phyloP scores from a whole-genome alignment of 2,329 filamentous ascomycete genomes.

The Stachybotrys chartarum region DNA sequence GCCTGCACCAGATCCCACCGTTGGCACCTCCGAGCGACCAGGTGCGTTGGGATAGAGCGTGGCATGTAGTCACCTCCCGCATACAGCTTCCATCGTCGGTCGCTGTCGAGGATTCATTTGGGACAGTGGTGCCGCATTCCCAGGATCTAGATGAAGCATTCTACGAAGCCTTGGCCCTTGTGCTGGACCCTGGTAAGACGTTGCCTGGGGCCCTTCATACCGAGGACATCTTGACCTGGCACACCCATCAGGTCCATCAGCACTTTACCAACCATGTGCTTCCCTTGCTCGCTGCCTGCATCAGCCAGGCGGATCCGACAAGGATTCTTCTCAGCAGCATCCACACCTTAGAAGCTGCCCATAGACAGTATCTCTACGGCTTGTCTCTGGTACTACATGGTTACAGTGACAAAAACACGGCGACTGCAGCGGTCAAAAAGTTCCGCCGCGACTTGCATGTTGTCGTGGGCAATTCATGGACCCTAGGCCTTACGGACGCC shows the following conservation, averaged over 20 bases:
- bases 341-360: constrained; percentile 51
- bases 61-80: constrained; percentile 52
- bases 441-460: constrained; percentile 58
- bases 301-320: constrained; percentile 30
- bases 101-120: constrained; percentile 47
- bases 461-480: constrained; percentile 57
- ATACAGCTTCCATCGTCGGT: constrained; percentile 51
- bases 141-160: constrained; percentile 39
- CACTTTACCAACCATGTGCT: constrained; percentile 55
- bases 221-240: constrained; percentile 53
- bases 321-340: constrained; percentile 46
- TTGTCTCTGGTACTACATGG: constrained; percentile 44
- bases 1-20: constrained; percentile 11
- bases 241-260: constrained; percentile 51
- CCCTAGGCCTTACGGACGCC: constrained; percentile 43
- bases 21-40: constrained; percentile 36
- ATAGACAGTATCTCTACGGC: constrained; percentile 50
- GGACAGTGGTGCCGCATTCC: constrained; percentile 34
- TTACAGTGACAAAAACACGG: constrained; percentile 29
- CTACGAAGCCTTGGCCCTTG: constrained; percentile 42
- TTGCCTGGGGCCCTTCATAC: constrained; percentile 44
- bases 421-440: constrained; percentile 32
- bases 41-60: constrained; percentile 52
- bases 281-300: constrained; percentile 44
- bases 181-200: constrained; percentile 39